A percentile compares a stretch with the other conserved stretches of the same genome.
Evolutionary conservation across 805 yeast species (phyloP).

Genomic region (Sugiyamaella qingdaonensis): DNA sequence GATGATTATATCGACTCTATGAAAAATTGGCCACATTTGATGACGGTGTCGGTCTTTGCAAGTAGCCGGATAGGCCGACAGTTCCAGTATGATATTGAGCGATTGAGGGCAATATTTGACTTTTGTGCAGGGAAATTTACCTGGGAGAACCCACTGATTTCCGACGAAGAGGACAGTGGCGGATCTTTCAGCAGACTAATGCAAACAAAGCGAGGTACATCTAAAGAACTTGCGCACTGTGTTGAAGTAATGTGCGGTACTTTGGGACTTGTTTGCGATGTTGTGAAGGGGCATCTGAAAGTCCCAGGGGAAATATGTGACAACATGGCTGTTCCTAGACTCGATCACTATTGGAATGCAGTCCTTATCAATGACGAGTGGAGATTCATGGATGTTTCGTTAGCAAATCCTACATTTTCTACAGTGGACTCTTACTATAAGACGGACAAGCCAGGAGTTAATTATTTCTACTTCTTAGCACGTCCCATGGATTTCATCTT

Average conservation of each 20-base stretch:
- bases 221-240: conserved; percentile 72
- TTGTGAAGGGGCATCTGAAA: conserved; percentile 79
- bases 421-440: conserved; percentile 41
- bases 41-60: conserved; percentile 54
- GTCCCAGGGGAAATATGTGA: conserved; percentile 61
- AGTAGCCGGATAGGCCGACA: conserved; percentile 49
- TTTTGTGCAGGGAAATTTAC: conserved; percentile 59
- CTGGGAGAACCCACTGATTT: conserved; percentile 36
- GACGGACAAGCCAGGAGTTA: conserved; percentile 22
- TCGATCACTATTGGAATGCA: conserved; percentile 88
- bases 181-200: conserved; percentile 27
- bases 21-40: conserved; percentile 37
- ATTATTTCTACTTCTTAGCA: conserved; percentile 56
- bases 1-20: conserved; percentile 30
- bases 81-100: conserved; percentile 52
- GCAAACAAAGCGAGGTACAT: conserved; percentile 49
- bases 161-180: conserved; percentile 23
- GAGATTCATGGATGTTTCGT: conserved; percentile 68
- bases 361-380: conserved; percentile 71
- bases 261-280: conserved; percentile 67
- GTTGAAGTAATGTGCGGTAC: conserved; percentile 69
- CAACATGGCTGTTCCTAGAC: conserved; percentile 35
- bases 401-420: conserved; percentile 59
- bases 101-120: conserved; percentile 59
- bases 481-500: conserved; percentile 72